Conservation (phyloP, 805 yeast genomes). For the Ogataea wickerhamii region DNA sequence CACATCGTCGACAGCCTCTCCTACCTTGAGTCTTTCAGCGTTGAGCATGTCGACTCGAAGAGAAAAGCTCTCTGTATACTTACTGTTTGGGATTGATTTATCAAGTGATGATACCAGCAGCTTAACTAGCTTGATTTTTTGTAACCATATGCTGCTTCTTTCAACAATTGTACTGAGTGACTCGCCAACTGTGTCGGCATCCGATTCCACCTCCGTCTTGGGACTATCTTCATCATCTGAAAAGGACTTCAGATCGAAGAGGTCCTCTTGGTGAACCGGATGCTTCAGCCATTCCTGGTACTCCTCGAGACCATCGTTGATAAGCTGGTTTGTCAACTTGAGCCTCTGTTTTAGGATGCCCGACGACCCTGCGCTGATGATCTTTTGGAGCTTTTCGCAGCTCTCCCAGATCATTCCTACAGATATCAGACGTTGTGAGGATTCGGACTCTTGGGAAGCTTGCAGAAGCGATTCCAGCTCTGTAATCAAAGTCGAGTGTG, state of each 20-base stretch:
- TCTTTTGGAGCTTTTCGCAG: conserved; percentile 47
- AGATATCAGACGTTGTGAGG: conserved; percentile 44
- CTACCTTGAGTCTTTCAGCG: conserved; percentile 39
- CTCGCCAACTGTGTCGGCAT: background rate
- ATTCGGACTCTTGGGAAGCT: conserved; percentile 10
- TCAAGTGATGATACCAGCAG: conserved; percentile 54
- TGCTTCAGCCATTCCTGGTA: conserved; percentile 65
- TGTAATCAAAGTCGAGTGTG: conserved; percentile 14
- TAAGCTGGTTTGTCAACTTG: conserved; percentile 40
- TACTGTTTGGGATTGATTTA: conserved; percentile 49
- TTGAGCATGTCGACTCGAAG: conserved; percentile 46
- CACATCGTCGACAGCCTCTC: conserved; percentile 51
- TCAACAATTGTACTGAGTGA: conserved; percentile 9
- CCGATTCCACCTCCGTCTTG: conserved; percentile 18
- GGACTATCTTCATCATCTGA: conserved; percentile 28
- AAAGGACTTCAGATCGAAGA: conserved; percentile 41
- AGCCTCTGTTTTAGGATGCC: conserved; percentile 50
- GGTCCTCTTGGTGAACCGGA: conserved; percentile 51
- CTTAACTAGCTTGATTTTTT: conserved; percentile 53
- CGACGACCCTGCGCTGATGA: conserved; percentile 47
- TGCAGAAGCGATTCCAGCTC: conserved; percentile 19
- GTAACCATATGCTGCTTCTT: conserved; percentile 47
- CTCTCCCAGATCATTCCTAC: conserved; percentile 72
- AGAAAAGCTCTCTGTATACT: conserved; percentile 32
- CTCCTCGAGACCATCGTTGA: conserved; percentile 65